Percentiles rank a stretch among this genome's conserved stretches.
phyloP scores from a whole-genome alignment of 345 rosid species.

The Turnera subulata region DNA sequence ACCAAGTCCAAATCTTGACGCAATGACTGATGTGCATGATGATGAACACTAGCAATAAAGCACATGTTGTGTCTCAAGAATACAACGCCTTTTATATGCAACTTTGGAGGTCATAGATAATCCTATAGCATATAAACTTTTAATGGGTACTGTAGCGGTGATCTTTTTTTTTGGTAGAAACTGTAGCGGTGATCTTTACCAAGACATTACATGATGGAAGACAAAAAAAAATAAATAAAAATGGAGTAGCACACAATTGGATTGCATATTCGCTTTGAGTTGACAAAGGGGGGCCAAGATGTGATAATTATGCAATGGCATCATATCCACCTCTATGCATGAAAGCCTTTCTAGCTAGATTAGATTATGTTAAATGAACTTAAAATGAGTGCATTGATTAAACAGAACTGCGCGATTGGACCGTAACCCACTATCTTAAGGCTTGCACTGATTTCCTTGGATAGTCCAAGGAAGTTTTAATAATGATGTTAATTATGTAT shows the following conservation, averaged over 20 bases:
- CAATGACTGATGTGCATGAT: conserved; percentile 17
- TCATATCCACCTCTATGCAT: conserved; percentile 10
- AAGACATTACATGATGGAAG: conserved; percentile 20
- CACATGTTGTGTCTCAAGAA: conserved; percentile 38
- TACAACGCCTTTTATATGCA: neutral
- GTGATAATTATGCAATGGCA: conserved; percentile 10
- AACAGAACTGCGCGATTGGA: conserved; percentile 10
- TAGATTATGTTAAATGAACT: neutral
- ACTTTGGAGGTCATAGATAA: neutral
- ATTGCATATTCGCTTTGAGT: conserved; percentile 15
- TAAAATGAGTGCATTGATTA: conserved; percentile 7
- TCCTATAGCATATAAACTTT: no score
- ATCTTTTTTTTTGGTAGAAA: no score
- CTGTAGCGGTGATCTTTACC: no score
- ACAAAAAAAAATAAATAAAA: neutral
- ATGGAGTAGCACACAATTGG: neutral
- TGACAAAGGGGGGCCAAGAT: conserved; percentile 23
- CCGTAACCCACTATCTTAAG: neutral
- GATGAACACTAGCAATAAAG: conserved; percentile 19
- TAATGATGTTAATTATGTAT: conserved; percentile 28
- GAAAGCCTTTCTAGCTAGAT: neutral
- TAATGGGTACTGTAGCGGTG: no score
- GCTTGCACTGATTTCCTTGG: no score
- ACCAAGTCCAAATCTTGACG: conserved; percentile 12
- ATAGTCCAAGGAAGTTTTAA: conserved; percentile 5